These are phyloP conservation scores for Xylaria hypoxylon DNA, from an alignment of 2,329 filamentous ascomycete species.

Conservation along the genomic window DNA sequence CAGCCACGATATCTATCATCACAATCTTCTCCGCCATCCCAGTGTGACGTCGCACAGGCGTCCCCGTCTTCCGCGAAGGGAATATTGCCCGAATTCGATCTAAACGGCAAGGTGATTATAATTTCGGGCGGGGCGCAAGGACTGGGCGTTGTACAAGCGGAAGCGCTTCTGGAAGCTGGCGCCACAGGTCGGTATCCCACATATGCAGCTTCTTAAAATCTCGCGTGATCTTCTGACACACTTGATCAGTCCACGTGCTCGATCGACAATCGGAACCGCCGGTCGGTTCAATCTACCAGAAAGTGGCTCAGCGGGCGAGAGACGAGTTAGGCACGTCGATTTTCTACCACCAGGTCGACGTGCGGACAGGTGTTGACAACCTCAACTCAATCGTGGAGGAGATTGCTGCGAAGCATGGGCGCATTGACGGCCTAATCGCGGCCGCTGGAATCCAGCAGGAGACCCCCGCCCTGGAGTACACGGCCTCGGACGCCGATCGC, in stretches of 20 bases:
- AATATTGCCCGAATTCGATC: slow-evolving; percentile 77
- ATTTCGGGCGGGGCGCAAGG: slow-evolving; percentile 83
- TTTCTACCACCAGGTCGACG: slow-evolving; percentile 82
- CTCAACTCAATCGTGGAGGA: slow-evolving; percentile 75
- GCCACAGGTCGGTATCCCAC: slow-evolving; percentile 64
- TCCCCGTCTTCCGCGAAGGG: slow-evolving; percentile 15
- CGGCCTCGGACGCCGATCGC: slow-evolving; percentile 77
- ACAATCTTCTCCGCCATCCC: slow-evolving; percentile 11
- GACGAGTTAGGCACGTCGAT: slow-evolving; percentile 74
- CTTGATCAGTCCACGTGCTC: slow-evolving; percentile 69
- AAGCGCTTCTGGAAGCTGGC: slow-evolving; percentile 83
- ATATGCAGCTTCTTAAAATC: not conserved
- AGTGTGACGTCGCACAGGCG: slow-evolving; percentile 2
- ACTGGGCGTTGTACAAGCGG: slow-evolving; percentile 80
- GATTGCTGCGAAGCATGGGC: slow-evolving; percentile 77
- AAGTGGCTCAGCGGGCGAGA: slow-evolving; percentile 71
- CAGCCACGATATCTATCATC: slow-evolving; percentile 29
- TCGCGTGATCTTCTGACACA: slow-evolving; percentile 23
- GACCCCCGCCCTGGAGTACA: slow-evolving; percentile 83
- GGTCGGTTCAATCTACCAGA: slow-evolving; percentile 68
- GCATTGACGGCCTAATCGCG: slow-evolving; percentile 82
- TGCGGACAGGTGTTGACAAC: slow-evolving; percentile 72
- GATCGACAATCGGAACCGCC: slow-evolving; percentile 70
- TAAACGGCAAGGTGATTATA: slow-evolving; percentile 78
- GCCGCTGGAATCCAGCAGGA: slow-evolving; percentile 83